Percentiles rank a stretch among this genome's conserved stretches.
Evolutionary conservation across 2,329 filamentous ascomycete species (phyloP).

Genomic region (Herpomyces periplanetae): DNA sequence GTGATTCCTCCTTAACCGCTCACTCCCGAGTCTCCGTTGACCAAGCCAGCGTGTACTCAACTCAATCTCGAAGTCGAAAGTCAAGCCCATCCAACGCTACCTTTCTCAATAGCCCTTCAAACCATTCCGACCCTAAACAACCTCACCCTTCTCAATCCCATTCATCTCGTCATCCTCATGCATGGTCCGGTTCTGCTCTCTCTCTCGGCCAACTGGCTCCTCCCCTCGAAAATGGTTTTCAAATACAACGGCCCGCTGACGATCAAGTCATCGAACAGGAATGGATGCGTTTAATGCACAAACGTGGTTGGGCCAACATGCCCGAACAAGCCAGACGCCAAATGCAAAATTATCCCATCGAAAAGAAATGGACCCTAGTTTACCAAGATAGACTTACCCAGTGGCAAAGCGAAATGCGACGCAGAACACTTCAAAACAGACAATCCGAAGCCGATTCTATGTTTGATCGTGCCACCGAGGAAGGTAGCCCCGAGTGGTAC

Average conservation of each 20-base stretch:
- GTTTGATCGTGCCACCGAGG: slow-evolving; percentile 47
- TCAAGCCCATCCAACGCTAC: too few relatives aligned
- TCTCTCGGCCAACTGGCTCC: too few relatives aligned
- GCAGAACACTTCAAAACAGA: slow-evolving; percentile 30
- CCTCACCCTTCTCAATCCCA: too few relatives aligned
- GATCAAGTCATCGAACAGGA: slow-evolving; percentile 57
- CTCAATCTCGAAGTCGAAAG: too few relatives aligned
- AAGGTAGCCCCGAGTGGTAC: slow-evolving; percentile 91
- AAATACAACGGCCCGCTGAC: slow-evolving; percentile 32
- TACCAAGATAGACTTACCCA: slow-evolving; percentile 79
- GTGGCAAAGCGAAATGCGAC: slow-evolving; percentile 72
- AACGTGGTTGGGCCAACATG: slow-evolving; percentile 82
- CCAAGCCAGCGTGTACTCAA: too few relatives aligned
- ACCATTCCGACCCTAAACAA: too few relatives aligned
- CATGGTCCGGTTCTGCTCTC: too few relatives aligned
- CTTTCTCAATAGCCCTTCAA: too few relatives aligned
- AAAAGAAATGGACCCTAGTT: slow-evolving; percentile 90
- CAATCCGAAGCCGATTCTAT: slow-evolving; percentile 23
- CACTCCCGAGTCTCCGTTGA: too few relatives aligned
- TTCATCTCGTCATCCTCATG: too few relatives aligned
- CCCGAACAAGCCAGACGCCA: slow-evolving; percentile 75
- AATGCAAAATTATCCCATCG: slow-evolving; percentile 74
- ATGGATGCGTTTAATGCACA: slow-evolving; percentile 78
- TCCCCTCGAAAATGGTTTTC: too few relatives aligned
- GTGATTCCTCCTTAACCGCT: too few relatives aligned